phyloP scores from a whole-genome alignment of 495 filamentous ascomycete genomes.

The Penicillium arizonense region DNA sequence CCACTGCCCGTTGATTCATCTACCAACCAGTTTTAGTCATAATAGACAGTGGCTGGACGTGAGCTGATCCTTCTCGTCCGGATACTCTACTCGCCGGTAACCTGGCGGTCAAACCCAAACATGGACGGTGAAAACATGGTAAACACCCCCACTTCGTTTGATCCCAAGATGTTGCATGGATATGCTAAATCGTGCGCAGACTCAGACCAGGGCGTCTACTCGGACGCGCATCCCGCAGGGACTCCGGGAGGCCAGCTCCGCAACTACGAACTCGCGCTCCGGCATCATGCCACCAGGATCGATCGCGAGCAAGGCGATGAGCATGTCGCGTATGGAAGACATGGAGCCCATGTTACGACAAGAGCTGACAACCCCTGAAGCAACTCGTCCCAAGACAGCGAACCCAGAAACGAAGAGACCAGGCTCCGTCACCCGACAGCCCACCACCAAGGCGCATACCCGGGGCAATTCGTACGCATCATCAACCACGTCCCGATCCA shows the following conservation, averaged over 20 bases:
- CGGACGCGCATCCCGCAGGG: constrained; percentile 40
- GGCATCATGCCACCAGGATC: constrained; percentile 48
- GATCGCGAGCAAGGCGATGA: constrained; percentile 35
- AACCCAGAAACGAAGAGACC: constrained; percentile 35
- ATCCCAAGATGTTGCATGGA: background rate
- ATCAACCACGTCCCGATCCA: constrained; percentile 40
- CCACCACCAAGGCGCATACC: constrained; percentile 35
- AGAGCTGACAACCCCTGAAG: constrained; percentile 53
- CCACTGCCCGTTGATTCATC: background rate
- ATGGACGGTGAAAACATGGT: constrained; percentile 43
- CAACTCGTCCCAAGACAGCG: constrained; percentile 54
- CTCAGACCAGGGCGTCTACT: constrained; percentile 26
- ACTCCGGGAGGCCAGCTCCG: constrained; percentile 59
- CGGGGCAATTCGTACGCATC: constrained; percentile 45
- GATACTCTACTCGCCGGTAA: constrained; percentile 27
- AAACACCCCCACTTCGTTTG: constrained; percentile 12
- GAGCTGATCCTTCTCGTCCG: constrained; percentile 22
- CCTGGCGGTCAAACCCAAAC: constrained; percentile 22
- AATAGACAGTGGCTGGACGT: constrained; percentile 26
- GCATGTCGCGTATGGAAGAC: constrained; percentile 32
- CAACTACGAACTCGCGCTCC: constrained; percentile 67
- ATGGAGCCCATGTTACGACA: background rate
- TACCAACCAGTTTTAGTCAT: background rate
- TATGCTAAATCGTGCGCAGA: constrained; percentile 8
- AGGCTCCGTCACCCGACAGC: constrained; percentile 28